Conservation (phyloP, 768 basidiomycete species). For the Neoboletus brunneissimus region DNA sequence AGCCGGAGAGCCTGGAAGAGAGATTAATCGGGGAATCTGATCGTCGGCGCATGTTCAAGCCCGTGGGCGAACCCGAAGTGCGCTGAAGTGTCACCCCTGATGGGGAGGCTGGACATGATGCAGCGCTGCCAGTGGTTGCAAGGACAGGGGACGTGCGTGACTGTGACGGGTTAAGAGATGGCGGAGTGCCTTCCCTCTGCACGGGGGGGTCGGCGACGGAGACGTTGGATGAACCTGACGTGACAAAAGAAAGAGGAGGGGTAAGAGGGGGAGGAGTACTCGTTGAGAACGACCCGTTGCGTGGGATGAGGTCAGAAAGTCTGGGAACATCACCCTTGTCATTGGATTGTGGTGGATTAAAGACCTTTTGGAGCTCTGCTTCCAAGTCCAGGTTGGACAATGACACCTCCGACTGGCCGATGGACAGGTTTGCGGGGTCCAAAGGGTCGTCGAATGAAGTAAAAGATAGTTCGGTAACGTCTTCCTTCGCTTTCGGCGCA, state of each 20-base stretch:
- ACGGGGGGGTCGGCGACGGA: constrained; percentile 10
- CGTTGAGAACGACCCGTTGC: constrained; percentile 21
- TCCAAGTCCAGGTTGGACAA: constrained; percentile 33
- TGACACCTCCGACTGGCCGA: constrained; percentile 38
- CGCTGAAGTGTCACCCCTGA: constrained; percentile 7
- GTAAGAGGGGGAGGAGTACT: constrained; percentile 28
- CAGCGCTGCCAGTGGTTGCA: not conserved
- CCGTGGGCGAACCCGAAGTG: constrained; percentile 20
- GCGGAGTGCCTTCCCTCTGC: constrained; percentile 5
- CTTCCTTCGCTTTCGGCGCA: constrained; percentile 23
- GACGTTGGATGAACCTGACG: constrained; percentile 16
- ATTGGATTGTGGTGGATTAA: constrained; percentile 13
- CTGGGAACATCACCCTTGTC: constrained; percentile 15
- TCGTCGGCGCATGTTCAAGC: constrained; percentile 14
- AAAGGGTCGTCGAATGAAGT: constrained; percentile 29
- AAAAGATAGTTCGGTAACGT: constrained; percentile 26
- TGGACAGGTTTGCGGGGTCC: constrained; percentile 33
- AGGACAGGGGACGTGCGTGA: constrained; percentile 4
- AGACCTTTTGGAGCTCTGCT: constrained; percentile 27
- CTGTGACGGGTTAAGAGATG: not conserved
- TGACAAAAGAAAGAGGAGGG: constrained; percentile 18
- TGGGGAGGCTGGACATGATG: constrained; percentile 13
- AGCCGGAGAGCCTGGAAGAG: constrained; percentile 15
- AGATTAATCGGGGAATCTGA: constrained; percentile 25
- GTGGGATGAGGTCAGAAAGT: constrained; percentile 27